A percentile compares a stretch with the other conserved stretches of the same genome.
Evolutionary conservation across 129 eudicot species (phyloP).

Genomic region (Oenanthe sinensis): DNA sequence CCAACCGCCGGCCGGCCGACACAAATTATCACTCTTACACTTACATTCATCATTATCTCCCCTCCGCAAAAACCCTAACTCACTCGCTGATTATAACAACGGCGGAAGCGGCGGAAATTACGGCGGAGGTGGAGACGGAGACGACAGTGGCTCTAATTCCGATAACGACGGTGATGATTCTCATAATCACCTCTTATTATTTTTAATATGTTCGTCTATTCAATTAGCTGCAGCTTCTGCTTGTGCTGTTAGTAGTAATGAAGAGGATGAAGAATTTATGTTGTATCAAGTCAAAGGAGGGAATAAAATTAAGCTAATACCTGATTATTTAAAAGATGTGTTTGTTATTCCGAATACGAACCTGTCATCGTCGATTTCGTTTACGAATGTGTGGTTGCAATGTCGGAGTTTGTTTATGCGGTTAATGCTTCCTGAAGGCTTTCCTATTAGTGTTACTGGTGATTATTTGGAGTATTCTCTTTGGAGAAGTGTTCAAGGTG

Average conservation of each 20-base stretch:
- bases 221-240: constrained; percentile 21
- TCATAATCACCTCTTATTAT: constrained; percentile 8
- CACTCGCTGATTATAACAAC: neutral
- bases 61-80: neutral
- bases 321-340: constrained; percentile 45
- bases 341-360: constrained; percentile 41
- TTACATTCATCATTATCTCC: constrained; percentile 18
- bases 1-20: constrained; percentile 7
- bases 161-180: constrained; percentile 22
- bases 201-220: constrained; percentile 18
- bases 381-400: constrained; percentile 40
- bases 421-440: constrained; percentile 91
- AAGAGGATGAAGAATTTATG: constrained; percentile 18
- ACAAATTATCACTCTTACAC: neutral
- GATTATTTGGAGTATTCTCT: constrained; percentile 91
- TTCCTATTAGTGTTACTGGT: constrained; percentile 80
- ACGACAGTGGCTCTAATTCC: constrained; percentile 13
- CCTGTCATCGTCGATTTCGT: neutral
- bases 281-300: constrained; percentile 75
- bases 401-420: constrained; percentile 46
- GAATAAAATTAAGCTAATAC: constrained; percentile 42
- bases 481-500: constrained; percentile 95
- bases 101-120: constrained; percentile 15
- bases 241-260: constrained; percentile 29
- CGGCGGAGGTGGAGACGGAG: constrained; percentile 22